Evolutionary conservation across 345 rosid species (phyloP).

Genomic region (Heritiera fomes): DNA sequence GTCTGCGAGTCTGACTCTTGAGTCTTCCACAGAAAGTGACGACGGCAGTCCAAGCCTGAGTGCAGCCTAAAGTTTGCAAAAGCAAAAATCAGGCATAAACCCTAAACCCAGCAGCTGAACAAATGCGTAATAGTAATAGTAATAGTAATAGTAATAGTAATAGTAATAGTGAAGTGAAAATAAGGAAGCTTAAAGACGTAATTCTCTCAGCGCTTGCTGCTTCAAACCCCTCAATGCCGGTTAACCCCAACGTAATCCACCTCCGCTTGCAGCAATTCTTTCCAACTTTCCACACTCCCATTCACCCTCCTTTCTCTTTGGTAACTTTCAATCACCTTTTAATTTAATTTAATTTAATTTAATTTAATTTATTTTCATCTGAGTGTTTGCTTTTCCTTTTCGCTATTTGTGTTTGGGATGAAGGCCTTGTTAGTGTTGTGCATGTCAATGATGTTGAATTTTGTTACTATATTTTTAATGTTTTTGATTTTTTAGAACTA

Average conservation of each 20-base stretch:
- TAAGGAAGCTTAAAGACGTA: constrained; percentile 23
- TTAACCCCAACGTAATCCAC: constrained; percentile 13
- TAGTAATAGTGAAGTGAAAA: background rate
- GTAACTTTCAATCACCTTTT: constrained; percentile 9
- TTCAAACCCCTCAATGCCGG: constrained; percentile 11
- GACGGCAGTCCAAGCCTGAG: background rate
- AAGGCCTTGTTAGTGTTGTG: too few species aligned
- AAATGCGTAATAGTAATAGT: background rate
- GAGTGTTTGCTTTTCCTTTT: background rate
- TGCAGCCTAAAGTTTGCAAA: background rate
- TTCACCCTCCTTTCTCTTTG: constrained; percentile 35
- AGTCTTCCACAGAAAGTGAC: background rate
- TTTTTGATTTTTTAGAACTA: background rate
- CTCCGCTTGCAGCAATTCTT: constrained; percentile 18
- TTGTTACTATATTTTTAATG: background rate
- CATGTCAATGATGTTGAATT: too few species aligned
- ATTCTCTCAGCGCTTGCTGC: constrained; percentile 12
- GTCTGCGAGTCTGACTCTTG: background rate
- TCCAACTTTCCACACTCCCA: constrained; percentile 19
- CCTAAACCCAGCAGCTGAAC: background rate
- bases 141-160: background rate
- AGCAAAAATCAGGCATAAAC: background rate
- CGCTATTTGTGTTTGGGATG: background rate
- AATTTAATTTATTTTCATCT: too few species aligned
- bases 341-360: too few species aligned